A percentile compares a stretch with the other conserved stretches of the same genome.
These are phyloP conservation scores for Jaminaea rosea DNA, from an alignment of 1,284 basidiomycete species.

Conservation along the genomic window DNA sequence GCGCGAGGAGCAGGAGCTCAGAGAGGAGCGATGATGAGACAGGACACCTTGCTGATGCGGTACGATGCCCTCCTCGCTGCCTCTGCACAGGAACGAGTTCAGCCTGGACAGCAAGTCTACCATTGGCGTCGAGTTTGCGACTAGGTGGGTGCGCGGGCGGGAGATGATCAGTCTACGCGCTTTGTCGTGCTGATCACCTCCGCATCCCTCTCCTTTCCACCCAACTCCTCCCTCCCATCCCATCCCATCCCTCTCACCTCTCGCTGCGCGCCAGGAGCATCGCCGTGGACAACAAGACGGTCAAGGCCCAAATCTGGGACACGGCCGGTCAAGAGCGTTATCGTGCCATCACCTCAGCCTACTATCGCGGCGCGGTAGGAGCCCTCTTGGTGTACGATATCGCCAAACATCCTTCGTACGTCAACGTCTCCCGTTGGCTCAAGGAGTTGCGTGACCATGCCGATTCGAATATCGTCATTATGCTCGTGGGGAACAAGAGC, in stretches of 20 bases:
- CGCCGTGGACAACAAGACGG: constrained; percentile 86
- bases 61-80: no score
- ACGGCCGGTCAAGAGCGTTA: constrained; percentile 96
- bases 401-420: constrained; percentile 78
- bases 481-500: constrained; percentile 65
- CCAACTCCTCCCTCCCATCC: no score
- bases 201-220: no score
- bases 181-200: no score
- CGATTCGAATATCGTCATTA: constrained; percentile 52
- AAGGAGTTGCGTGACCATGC: constrained; percentile 75
- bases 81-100: constrained; percentile 99
- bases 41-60: no score
- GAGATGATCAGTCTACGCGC: no score
- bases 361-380: constrained; percentile 92
- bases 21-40: no score
- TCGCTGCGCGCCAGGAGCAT: no score
- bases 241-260: no score
- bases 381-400: constrained; percentile 52
- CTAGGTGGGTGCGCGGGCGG: no score
- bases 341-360: constrained; percentile 88
- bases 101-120: constrained; percentile 90
- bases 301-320: constrained; percentile 99
- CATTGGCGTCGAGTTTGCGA: constrained; percentile 98
- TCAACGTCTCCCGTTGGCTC: constrained; percentile 93
- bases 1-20: no score